These are phyloP conservation scores for Lactarius quietus DNA, from an alignment of 768 basidiomycete genomes.

Conservation along the genomic window DNA sequence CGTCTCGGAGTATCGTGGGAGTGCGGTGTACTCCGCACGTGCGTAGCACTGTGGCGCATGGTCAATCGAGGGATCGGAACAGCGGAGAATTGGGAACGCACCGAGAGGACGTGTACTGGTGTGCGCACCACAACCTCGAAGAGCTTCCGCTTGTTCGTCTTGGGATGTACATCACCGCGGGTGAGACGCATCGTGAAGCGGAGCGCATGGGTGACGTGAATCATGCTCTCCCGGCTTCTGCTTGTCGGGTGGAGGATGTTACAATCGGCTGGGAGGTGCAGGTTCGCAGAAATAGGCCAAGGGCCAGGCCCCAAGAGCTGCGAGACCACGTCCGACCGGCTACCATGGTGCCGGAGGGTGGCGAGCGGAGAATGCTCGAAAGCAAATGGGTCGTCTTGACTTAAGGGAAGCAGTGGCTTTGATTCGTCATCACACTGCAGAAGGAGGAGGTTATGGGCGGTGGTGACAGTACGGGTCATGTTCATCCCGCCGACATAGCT, in stretches of 20 bases:
- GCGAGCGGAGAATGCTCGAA: conserved; percentile 65
- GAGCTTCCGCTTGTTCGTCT: conserved; percentile 70
- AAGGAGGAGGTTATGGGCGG: conserved; percentile 56
- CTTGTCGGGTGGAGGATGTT: conserved; percentile 67
- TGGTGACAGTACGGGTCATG: conserved; percentile 65
- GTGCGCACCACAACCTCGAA: conserved; percentile 86
- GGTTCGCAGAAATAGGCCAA: conserved; percentile 71
- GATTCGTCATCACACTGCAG: conserved; percentile 55
- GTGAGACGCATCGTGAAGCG: conserved; percentile 83
- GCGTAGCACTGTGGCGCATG: conserved; percentile 13
- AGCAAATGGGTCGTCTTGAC: conserved; percentile 62
- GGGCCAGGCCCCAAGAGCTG: conserved; percentile 76
- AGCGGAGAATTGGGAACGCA: conserved; percentile 37
- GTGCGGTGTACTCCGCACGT: conserved; percentile 10
- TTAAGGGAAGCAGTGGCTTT: conserved; percentile 71
- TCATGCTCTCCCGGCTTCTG: conserved; percentile 70
- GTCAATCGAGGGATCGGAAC: not conserved
- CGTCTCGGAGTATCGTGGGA: conserved; percentile 20
- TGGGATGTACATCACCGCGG: conserved; percentile 69
- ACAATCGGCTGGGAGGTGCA: conserved; percentile 69
- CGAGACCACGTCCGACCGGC: conserved; percentile 55
- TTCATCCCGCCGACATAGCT: conserved; percentile 70
- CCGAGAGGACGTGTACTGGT: conserved; percentile 84
- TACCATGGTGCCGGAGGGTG: conserved; percentile 44
- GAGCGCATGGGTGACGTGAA: conserved; percentile 69